phyloP scores from a whole-genome alignment of 257 asterid species.

The Rubia yunnanensis region DNA sequence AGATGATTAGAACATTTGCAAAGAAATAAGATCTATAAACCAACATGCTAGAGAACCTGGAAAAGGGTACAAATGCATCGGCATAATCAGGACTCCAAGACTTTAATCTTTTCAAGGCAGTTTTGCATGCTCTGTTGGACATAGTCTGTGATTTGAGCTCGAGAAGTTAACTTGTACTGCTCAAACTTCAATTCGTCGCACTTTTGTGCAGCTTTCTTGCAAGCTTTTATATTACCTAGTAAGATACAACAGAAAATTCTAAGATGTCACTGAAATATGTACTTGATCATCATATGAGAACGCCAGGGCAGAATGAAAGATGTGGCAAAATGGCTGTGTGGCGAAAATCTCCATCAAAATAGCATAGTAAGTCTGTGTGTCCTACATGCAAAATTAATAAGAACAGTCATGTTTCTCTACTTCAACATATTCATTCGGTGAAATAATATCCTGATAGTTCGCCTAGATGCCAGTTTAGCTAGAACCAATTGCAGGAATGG shows the following conservation, averaged over 20 bases:
- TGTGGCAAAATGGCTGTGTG: not conserved
- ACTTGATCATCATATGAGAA: not conserved
- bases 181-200: slow-evolving; percentile 72
- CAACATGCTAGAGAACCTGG: not conserved
- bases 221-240: slow-evolving; percentile 69
- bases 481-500: not conserved
- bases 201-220: slow-evolving; percentile 75
- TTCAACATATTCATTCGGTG: not conserved
- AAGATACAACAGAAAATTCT: slow-evolving; percentile 3
- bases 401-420: too few relatives aligned
- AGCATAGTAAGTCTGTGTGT: not conserved
- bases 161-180: slow-evolving; percentile 52
- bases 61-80: not conserved
- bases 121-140: slow-evolving; percentile 55
- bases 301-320: not conserved
- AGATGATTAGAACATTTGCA: not conserved
- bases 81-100: slow-evolving; percentile 48
- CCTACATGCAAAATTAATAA: not conserved
- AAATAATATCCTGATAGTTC: not conserved
- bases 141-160: slow-evolving; percentile 36
- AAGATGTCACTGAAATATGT: not conserved
- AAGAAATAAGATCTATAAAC: not conserved
- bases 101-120: slow-evolving; percentile 61
- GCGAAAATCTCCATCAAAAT: not conserved
- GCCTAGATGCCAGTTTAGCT: not conserved